Evolutionary conservation across 495 filamentous ascomycete species (phyloP).

Genomic region (Pseudomonodictys pantanalensis): DNA sequence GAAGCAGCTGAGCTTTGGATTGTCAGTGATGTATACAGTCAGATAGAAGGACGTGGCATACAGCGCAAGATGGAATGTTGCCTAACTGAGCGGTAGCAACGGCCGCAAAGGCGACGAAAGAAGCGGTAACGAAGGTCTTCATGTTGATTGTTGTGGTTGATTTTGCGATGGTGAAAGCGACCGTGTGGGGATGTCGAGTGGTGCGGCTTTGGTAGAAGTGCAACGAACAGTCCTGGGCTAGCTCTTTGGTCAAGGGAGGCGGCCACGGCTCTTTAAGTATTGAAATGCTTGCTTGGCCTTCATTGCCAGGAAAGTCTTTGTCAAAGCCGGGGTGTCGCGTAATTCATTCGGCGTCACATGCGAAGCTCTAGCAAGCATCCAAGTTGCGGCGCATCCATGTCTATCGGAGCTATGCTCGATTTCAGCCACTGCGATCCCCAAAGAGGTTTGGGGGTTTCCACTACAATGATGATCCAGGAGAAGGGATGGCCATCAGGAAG

Average conservation of each 20-base stretch:
- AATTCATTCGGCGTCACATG: constrained; percentile 25
- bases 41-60: constrained; percentile 27
- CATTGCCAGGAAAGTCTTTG: background rate
- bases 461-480: constrained; percentile 13
- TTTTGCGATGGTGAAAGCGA: constrained; percentile 2
- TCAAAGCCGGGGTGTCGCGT: background rate
- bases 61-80: constrained; percentile 48
- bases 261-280: constrained; percentile 20
- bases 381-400: background rate
- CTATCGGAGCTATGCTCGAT: background rate
- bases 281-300: background rate
- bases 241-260: constrained; percentile 2
- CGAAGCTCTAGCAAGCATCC: background rate
- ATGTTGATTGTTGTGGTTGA: constrained; percentile 39
- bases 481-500: constrained; percentile 11
- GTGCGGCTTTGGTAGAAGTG: background rate
- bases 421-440: constrained; percentile 13
- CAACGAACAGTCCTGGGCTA: background rate
- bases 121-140: constrained; percentile 41
- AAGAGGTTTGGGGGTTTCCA: background rate
- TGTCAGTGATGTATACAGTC: background rate
- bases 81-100: constrained; percentile 45
- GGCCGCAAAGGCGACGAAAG: constrained; percentile 30
- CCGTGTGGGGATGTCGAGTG: constrained; percentile 7
- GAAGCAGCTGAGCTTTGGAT: constrained; percentile 47